Base-by-base conservation (phyloP, 805 yeast species). In the Barnettozyma pratensis region DNA sequence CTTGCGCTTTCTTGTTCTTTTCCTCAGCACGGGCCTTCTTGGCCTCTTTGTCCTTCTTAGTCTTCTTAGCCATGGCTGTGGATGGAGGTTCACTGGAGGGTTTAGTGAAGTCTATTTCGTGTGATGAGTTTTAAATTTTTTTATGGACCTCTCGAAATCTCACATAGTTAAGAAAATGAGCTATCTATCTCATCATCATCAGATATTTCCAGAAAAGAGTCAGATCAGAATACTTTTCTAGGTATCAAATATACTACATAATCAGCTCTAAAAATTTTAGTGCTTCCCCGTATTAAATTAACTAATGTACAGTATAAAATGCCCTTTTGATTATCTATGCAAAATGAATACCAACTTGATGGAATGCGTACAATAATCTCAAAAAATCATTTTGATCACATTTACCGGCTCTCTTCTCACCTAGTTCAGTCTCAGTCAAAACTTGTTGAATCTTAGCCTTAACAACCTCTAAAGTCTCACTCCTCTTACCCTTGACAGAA, bases 271-370 rank as follows among this genome's bases (percentile, higher is more conserved):
- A 19, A 19, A 19, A 19, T 19, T 19, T 19, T 19, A 19, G 19
- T 19, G 19, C 19, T 19, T 19, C 19, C 19, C 19, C 19, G 19
- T 19, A 19, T 19, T 19, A 19, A 19, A 19, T 19, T 19, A 19
- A 19, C 12, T 31, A 41, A 27, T 41, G 9, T 37, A 7, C 14
- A 40, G 14, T n/a, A 29, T 19, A 19, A 19, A 19, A 19, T 19
- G 19, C 19, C 19, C 19, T 19, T 19, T 19, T 19, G 19, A 39
- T 36, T 14, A 8, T 8, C 42, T 41, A 91, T 49, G 97, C 96
- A 70, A 94, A 94, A 68, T 92, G 98, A 52, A 94, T 87, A 40
- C 98, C 98, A 42, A 88, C 97, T 68, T 92, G 94, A 69, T 94
- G 97, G 75, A 94, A 94, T 2, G 96, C 97, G 59, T 85, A 90